A percentile compares a stretch with the other conserved stretches of the same genome.
These are phyloP conservation scores for Leccinum variicolor DNA, from an alignment of 768 basidiomycete genomes.

Conservation along the genomic window DNA sequence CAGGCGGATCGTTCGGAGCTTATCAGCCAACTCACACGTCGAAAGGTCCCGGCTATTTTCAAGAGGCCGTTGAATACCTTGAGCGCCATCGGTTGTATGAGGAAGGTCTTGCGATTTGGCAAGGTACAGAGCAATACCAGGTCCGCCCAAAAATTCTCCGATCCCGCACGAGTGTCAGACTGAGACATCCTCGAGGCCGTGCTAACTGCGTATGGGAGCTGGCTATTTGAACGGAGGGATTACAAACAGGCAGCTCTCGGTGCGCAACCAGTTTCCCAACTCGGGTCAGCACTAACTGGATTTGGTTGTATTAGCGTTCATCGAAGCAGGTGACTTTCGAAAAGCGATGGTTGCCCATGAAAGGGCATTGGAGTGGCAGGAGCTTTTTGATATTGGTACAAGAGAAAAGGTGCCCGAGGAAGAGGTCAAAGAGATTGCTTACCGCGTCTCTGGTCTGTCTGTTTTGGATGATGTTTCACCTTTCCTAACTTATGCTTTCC, in stretches of 20 bases:
- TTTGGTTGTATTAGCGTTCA: conserved; percentile 53
- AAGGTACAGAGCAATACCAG: conserved; percentile 55
- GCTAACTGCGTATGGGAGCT: conserved; percentile 76
- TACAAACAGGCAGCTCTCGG: conserved; percentile 82
- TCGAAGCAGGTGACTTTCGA: conserved; percentile 54
- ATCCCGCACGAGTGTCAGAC: background rate
- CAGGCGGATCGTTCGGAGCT: conserved; percentile 5
- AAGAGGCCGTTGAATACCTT: conserved; percentile 77
- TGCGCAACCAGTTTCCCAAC: conserved; percentile 28
- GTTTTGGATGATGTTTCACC: background rate
- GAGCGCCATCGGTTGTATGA: conserved; percentile 76
- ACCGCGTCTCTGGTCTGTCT: conserved; percentile 73
- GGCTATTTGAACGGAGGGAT: conserved; percentile 82
- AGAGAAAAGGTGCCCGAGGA: conserved; percentile 47
- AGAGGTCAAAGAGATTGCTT: conserved; percentile 61
- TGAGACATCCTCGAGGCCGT: conserved; percentile 47
- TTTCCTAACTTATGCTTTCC: conserved; percentile 2
- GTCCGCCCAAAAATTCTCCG: conserved; percentile 38
- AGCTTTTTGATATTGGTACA: conserved; percentile 78
- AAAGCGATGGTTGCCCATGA: conserved; percentile 91
- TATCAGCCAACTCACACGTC: conserved; percentile 3
- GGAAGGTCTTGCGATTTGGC: conserved; percentile 73
- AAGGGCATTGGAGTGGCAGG: conserved; percentile 85
- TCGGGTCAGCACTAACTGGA: conserved; percentile 2
- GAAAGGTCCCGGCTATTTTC: conserved; percentile 66